Percentiles rank a stretch among this genome's conserved stretches.
Evolutionary conservation across 2,329 filamentous ascomycete species (phyloP).

Genomic region (Calonectria henricotiae): DNA sequence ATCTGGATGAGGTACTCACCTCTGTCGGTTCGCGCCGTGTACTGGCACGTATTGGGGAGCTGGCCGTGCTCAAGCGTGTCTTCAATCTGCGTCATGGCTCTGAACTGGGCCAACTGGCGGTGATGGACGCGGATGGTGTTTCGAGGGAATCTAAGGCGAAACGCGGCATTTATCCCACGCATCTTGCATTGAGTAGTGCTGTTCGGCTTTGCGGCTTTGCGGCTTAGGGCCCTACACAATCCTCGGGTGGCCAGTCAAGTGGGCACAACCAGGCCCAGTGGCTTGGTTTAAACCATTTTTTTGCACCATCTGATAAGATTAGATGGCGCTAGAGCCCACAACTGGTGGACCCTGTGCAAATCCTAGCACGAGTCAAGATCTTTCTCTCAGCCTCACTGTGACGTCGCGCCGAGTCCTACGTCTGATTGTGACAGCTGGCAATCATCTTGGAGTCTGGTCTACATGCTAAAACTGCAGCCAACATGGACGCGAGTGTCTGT

Average conservation of each 20-base stretch:
- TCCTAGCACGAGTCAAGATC: not conserved
- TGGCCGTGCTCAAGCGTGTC: constrained; percentile 17
- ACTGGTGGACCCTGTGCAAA: constrained; percentile 1
- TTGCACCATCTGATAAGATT: constrained; percentile 29
- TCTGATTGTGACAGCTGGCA: not conserved
- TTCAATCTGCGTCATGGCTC: constrained; percentile 19
- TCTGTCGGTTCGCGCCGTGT: constrained; percentile 26
- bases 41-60: constrained; percentile 34
- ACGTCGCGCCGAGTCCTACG: not conserved
- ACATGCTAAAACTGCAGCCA: not conserved
- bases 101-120: not conserved
- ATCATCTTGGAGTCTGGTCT: not conserved
- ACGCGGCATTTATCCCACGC: constrained; percentile 24
- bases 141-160: not conserved
- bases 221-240: not conserved
- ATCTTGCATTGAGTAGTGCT: constrained; percentile 6
- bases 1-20: constrained; percentile 51
- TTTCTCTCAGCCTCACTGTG: not conserved
- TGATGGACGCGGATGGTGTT: not conserved
- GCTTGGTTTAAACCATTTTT: constrained; percentile 18
- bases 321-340: constrained; percentile 23
- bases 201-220: not conserved
- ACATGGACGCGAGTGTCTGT: not conserved
- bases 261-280: constrained; percentile 8
- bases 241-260: not conserved